Evolutionary conservation across 2,329 filamentous ascomycete genomes (phyloP).

Genomic region (Diaporthe ampelina): DNA sequence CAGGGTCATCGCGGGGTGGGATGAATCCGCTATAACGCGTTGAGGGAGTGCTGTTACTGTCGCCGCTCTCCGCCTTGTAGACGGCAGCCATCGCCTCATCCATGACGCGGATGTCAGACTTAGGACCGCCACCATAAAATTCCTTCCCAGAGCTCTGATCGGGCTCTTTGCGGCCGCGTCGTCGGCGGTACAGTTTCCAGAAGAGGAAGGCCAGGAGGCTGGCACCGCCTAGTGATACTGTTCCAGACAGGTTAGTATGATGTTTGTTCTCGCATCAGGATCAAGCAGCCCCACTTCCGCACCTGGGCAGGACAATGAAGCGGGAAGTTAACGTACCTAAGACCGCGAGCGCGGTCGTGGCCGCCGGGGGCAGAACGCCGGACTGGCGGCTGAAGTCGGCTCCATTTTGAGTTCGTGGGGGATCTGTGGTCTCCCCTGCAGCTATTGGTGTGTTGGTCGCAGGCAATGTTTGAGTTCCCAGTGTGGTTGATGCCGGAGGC

Average conservation of each 20-base stretch:
- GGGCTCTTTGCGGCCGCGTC: constrained; percentile 12
- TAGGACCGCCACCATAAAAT: background rate
- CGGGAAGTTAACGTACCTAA: constrained; percentile 6
- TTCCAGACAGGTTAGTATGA: constrained; percentile 11
- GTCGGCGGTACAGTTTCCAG: constrained; percentile 23
- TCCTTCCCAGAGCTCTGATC: background rate
- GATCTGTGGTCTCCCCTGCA: constrained; percentile 7
- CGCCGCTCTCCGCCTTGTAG: constrained; percentile 13
- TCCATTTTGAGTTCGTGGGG: constrained; percentile 9
- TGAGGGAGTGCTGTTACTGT: background rate
- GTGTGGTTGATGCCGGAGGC: constrained; percentile 10
- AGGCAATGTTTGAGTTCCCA: background rate
- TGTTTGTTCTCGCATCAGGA: background rate
- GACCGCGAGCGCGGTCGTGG: constrained; percentile 3
- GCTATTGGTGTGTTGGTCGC: constrained; percentile 9
- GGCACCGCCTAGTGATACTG: constrained; percentile 13
- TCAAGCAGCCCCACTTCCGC: background rate
- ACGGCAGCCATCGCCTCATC: constrained; percentile 21
- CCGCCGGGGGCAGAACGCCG: background rate
- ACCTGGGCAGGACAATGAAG: background rate
- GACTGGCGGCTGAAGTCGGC: constrained; percentile 1
- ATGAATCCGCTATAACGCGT: background rate
- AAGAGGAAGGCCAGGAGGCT: constrained; percentile 19
- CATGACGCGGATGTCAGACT: constrained; percentile 25
- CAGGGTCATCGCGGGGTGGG: background rate